A percentile compares a stretch with the other conserved stretches of the same genome.
Conservation (phyloP, 345 rosid species). For the Anacardium occidentale region DNA sequence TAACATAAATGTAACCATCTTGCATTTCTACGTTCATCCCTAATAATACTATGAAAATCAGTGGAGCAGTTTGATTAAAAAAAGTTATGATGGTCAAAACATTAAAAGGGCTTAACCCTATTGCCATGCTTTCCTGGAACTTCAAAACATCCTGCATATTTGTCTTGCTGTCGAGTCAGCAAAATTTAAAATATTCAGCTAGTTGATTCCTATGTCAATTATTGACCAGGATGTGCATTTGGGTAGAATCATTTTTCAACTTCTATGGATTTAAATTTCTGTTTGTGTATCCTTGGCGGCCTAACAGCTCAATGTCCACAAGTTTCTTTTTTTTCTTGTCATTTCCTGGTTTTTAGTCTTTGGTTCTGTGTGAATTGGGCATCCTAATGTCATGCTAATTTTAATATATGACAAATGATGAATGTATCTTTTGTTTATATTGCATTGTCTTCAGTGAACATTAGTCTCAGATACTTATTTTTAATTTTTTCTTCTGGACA, state of each 20-base stretch:
- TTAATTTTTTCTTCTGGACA: neutral
- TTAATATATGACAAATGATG: neutral
- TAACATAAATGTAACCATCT: neutral
- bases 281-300: neutral
- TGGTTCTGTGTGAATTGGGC: neutral
- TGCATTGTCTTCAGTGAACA: neutral
- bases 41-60: neutral
- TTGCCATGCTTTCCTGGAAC: neutral
- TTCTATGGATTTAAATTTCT: neutral
- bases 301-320: neutral
- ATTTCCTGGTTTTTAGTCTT: neutral
- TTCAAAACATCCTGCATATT: neutral
- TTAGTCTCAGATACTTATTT: neutral
- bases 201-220: neutral
- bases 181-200: neutral
- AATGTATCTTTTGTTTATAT: neutral
- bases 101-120: neutral
- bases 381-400: neutral
- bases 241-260: neutral
- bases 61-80: neutral
- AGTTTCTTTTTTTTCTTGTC: neutral
- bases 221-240: neutral
- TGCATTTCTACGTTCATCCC: neutral
- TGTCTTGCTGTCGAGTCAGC: neutral
- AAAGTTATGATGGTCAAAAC: neutral